Conservation (phyloP, 78 protist genomes). For the Tieghemostelium lacteum region DNA sequence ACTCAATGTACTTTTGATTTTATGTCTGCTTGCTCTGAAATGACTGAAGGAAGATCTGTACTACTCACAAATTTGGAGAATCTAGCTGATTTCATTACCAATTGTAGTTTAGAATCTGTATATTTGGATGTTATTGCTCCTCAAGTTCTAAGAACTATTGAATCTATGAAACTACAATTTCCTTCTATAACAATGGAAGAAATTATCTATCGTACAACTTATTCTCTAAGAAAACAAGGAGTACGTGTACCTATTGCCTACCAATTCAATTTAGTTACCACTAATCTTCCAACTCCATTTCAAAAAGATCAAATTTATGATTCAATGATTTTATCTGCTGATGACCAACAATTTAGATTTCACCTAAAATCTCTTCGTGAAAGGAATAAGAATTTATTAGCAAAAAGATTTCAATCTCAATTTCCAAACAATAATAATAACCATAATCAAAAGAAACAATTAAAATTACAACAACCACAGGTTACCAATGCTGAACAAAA, state of each 20-base stretch:
- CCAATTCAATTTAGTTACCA: background rate
- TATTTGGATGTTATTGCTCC: slow-evolving; percentile 20
- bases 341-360: background rate
- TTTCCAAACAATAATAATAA: no score
- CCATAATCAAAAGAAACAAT: background rate
- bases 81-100: slow-evolving; percentile 27
- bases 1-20: background rate
- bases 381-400: no score
- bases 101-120: slow-evolving; percentile 18
- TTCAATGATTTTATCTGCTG: background rate
- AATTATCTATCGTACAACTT: slow-evolving; percentile 52
- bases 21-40: slow-evolving; percentile 8
- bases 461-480: background rate
- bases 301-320: background rate
- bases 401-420: no score
- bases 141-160: background rate
- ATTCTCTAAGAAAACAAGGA: slow-evolving; percentile 5
- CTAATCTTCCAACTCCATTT: background rate
- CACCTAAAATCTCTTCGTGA: background rate
- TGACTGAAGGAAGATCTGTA: slow-evolving; percentile 48
- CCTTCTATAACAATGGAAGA: slow-evolving; percentile 23
- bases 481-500: background rate
- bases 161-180: background rate
- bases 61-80: background rate
- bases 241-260: background rate